These are phyloP conservation scores for Colletotrichum melonis DNA, from an alignment of 2,329 filamentous ascomycete genomes.

Conservation along the genomic window DNA sequence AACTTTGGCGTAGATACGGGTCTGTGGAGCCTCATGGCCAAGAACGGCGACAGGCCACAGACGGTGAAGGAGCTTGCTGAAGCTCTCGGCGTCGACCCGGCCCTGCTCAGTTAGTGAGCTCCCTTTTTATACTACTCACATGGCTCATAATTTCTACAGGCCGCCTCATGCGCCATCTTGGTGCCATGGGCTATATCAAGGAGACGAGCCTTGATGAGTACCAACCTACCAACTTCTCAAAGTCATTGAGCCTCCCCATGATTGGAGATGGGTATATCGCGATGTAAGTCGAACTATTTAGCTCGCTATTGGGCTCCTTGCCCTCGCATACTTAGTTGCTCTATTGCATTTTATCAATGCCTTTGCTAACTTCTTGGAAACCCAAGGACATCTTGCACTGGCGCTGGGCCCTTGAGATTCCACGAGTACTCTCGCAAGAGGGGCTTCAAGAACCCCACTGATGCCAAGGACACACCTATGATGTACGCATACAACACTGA, in stretches of 20 bases:
- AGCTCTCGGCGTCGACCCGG: slow-evolving; percentile 41
- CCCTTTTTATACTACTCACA: background rate
- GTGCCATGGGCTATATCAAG: slow-evolving; percentile 52
- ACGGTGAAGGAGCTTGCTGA: slow-evolving; percentile 45
- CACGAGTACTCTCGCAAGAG: slow-evolving; percentile 44
- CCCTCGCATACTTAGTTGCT: no score
- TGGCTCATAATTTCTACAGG: background rate
- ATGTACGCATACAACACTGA: slow-evolving; percentile 49
- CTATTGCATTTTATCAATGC: background rate
- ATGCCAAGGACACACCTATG: slow-evolving; percentile 43
- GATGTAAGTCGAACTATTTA: slow-evolving; percentile 39
- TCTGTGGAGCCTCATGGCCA: slow-evolving; percentile 48
- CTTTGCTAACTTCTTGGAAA: background rate
- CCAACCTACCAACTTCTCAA: slow-evolving; percentile 51
- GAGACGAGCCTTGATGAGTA: slow-evolving; percentile 50
- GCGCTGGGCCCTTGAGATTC: slow-evolving; percentile 41
- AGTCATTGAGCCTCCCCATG: slow-evolving; percentile 46
- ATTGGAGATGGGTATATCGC: slow-evolving; percentile 49
- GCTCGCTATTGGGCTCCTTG: background rate
- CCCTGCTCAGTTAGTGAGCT: background rate
- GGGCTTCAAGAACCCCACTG: slow-evolving; percentile 44
- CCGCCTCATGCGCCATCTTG: slow-evolving; percentile 51
- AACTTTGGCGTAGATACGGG: slow-evolving; percentile 49
- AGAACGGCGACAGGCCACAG: slow-evolving; percentile 43
- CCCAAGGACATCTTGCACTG: slow-evolving; percentile 11